Evolutionary conservation across 1,284 basidiomycete genomes (phyloP).

Genomic region (Xanthoconium separans): DNA sequence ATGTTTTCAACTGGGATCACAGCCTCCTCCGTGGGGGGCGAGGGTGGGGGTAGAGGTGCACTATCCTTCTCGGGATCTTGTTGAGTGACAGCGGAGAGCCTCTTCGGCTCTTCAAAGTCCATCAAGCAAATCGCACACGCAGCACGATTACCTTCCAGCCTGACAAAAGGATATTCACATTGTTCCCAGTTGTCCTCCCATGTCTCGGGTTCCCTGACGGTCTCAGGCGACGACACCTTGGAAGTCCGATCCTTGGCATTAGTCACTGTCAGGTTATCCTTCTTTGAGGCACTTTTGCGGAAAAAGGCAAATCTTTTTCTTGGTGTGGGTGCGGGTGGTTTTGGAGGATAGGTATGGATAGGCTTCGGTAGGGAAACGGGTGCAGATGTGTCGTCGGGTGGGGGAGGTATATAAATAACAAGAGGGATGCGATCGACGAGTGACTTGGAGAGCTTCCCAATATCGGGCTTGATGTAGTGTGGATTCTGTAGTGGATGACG

Average conservation of each 20-base stretch:
- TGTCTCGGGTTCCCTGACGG: constrained; percentile 40
- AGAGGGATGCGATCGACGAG: constrained; percentile 76
- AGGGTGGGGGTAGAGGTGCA: constrained; percentile 6
- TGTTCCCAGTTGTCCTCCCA: constrained; percentile 60
- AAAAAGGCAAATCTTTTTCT: constrained; percentile 56
- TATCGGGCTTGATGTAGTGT: constrained; percentile 68
- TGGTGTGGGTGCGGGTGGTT: constrained; percentile 27
- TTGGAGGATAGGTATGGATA: constrained; percentile 60
- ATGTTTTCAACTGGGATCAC: constrained; percentile 40
- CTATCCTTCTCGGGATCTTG: constrained; percentile 22
- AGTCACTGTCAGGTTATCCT: constrained; percentile 19
- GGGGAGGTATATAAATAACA: constrained; percentile 78
- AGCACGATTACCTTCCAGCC: constrained; percentile 75
- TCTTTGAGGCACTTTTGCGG: constrained; percentile 32
- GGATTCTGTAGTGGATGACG: constrained; percentile 74
- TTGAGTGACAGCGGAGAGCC: constrained; percentile 32
- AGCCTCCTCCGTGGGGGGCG: constrained; percentile 18
- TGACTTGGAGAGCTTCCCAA: constrained; percentile 66
- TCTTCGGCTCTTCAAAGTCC: constrained; percentile 76
- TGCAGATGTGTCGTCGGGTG: constrained; percentile 49
- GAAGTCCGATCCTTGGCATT: constrained; percentile 17
- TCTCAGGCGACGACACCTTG: constrained; percentile 22
- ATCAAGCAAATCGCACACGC: constrained; percentile 79
- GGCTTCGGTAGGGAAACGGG: constrained; percentile 43
- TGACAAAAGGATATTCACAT: constrained; percentile 58